These are phyloP conservation scores for Kalmanozyma brasiliensis DNA, from an alignment of 1,284 basidiomycete species.

Conservation along the genomic window DNA sequence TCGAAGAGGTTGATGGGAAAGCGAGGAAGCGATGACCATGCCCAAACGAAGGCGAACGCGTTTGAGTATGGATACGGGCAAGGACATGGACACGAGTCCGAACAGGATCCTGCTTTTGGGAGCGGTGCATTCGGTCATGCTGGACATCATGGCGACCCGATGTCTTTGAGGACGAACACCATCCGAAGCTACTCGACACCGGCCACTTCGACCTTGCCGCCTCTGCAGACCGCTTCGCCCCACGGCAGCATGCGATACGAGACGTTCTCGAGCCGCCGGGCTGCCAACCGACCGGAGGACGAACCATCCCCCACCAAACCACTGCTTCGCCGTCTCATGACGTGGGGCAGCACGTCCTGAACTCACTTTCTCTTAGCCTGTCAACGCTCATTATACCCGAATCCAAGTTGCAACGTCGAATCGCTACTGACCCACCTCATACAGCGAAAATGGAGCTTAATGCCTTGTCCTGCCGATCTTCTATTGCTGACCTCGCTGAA, in stretches of 20 bases:
- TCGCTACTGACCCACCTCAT: too few species aligned
- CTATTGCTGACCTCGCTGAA: too few species aligned
- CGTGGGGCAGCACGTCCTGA: slow-evolving; percentile 28
- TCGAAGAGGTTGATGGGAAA: slow-evolving; percentile 30
- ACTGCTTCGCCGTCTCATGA: slow-evolving; percentile 31
- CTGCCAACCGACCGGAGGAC: slow-evolving; percentile 6
- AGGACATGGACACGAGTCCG: not conserved
- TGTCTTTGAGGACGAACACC: too few species aligned
- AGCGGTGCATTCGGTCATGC: not conserved
- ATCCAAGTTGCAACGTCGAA: too few species aligned
- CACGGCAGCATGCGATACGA: not conserved
- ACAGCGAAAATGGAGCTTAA: too few species aligned
- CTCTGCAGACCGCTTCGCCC: not conserved
- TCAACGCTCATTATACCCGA: too few species aligned
- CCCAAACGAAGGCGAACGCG: too few species aligned
- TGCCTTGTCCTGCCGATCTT: too few species aligned
- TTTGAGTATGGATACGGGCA: not conserved
- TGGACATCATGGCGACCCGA: not conserved
- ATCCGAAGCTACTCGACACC: not conserved
- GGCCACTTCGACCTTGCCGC: not conserved
- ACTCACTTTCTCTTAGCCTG: too few species aligned
- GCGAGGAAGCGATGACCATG: slow-evolving; percentile 7
- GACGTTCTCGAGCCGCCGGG: slow-evolving; percentile 9
- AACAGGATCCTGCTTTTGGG: not conserved
- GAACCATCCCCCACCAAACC: slow-evolving; percentile 25